Conservation (phyloP, 1,139 yeast species). For the Yamadazyma atmosphaerica region DNA sequence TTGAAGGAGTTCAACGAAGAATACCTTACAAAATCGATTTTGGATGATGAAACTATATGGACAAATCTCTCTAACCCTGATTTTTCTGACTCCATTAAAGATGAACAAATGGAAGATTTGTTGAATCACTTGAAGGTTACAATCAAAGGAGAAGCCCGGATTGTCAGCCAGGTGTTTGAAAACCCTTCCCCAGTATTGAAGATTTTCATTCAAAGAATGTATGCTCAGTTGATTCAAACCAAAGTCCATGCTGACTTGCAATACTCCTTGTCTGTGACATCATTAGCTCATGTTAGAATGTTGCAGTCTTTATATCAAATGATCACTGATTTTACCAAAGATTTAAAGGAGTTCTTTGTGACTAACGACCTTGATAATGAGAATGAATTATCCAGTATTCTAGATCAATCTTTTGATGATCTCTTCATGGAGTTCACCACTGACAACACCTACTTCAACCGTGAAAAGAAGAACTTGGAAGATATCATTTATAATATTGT, state of each 20-base stretch:
- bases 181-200: conserved; percentile 65
- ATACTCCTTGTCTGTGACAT: conserved; percentile 62
- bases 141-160: conserved; percentile 69
- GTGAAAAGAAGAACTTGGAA: conserved; percentile 72
- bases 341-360: conserved; percentile 58
- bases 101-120: conserved; percentile 34
- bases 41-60: conserved; percentile 44
- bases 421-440: conserved; percentile 70
- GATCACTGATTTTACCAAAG: conserved; percentile 64
- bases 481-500: conserved; percentile 56
- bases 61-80: conserved; percentile 37
- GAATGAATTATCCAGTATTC: conserved; percentile 49
- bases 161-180: conserved; percentile 72
- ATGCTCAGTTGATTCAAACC: conserved; percentile 73
- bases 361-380: conserved; percentile 47
- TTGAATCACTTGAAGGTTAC: conserved; percentile 38
- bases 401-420: conserved; percentile 74
- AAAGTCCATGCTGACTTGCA: conserved; percentile 64
- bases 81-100: conserved; percentile 28
- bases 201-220: conserved; percentile 72
- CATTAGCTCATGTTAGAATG: conserved; percentile 76
- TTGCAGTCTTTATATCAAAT: conserved; percentile 65
- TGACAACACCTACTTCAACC: conserved; percentile 67
- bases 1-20: conserved; percentile 44
- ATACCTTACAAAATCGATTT: conserved; percentile 34